A percentile compares a stretch with the other conserved stretches of the same genome.
phyloP scores from a whole-genome alignment of 2,329 filamentous ascomycete species.

The Scedosporium minutisporum region DNA sequence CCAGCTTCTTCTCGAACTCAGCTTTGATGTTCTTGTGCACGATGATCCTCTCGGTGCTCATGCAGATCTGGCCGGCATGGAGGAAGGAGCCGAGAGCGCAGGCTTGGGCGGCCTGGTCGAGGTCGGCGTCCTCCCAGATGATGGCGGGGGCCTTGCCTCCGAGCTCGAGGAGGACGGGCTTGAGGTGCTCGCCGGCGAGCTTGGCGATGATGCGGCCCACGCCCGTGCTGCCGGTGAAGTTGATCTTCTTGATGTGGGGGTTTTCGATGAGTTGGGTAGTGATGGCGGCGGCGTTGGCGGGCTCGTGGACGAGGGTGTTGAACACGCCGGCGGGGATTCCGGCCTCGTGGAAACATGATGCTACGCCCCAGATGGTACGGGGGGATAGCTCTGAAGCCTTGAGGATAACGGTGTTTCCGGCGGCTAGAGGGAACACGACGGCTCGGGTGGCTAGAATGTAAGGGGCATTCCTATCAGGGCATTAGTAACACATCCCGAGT shows the following conservation, averaged over 20 bases:
- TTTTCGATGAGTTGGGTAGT: constrained; percentile 60
- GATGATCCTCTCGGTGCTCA: constrained; percentile 69
- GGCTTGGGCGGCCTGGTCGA: constrained; percentile 59
- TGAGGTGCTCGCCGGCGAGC: constrained; percentile 62
- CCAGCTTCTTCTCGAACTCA: constrained; percentile 36
- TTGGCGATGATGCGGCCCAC: constrained; percentile 66
- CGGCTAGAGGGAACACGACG: constrained; percentile 58
- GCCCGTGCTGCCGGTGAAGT: constrained; percentile 71
- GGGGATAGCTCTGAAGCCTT: constrained; percentile 64
- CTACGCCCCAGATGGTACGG: constrained; percentile 52
- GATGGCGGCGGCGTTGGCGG: constrained; percentile 56
- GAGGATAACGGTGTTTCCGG: constrained; percentile 66
- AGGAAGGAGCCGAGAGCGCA: constrained; percentile 64
- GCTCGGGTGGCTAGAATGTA: constrained; percentile 44
- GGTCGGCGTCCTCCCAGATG: constrained; percentile 69
- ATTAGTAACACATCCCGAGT: constrained; percentile 3
- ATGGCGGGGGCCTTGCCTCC: constrained; percentile 76
- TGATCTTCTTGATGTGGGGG: constrained; percentile 64
- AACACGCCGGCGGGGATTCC: constrained; percentile 67
- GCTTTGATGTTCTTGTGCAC: constrained; percentile 38
- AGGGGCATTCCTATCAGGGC: constrained; percentile 41
- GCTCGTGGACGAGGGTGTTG: constrained; percentile 59
- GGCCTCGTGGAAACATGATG: constrained; percentile 57
- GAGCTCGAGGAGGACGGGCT: constrained; percentile 71
- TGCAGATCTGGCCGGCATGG: constrained; percentile 73